Evolutionary conservation across 768 basidiomycete genomes (phyloP).

Genomic region (Mycena crocata): DNA sequence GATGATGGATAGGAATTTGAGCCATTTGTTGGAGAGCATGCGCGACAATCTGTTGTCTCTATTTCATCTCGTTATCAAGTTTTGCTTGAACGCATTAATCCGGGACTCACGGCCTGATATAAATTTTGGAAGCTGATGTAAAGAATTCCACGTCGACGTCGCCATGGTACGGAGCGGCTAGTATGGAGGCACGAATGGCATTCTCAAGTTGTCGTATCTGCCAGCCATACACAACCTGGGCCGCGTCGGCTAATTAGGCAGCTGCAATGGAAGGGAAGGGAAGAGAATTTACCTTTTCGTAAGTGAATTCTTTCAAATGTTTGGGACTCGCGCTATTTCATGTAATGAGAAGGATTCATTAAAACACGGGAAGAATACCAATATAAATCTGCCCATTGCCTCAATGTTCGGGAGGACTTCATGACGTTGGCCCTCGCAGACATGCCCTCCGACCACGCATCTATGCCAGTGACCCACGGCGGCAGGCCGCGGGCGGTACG

Average conservation of each 20-base stretch:
- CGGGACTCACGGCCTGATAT: conserved; percentile 64
- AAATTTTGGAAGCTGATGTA: conserved; percentile 59
- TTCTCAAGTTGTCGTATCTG: conserved; percentile 54
- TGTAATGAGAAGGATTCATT: conserved; percentile 8
- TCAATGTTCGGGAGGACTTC: conserved; percentile 69
- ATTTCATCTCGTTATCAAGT: not conserved
- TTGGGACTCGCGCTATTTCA: conserved; percentile 61
- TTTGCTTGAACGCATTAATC: not conserved
- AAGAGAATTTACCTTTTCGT: conserved; percentile 61
- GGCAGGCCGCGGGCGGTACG: conserved; percentile 61
- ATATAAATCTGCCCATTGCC: conserved; percentile 88
- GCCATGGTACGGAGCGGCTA: conserved; percentile 57
- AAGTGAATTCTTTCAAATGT: conserved; percentile 81
- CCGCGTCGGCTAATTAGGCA: conserved; percentile 1
- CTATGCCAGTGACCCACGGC: conserved; percentile 51
- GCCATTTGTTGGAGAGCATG: conserved; percentile 75
- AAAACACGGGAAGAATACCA: conserved; percentile 48
- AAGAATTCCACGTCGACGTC: conserved; percentile 63
- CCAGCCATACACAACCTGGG: conserved; percentile 58
- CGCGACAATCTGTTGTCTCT: conserved; percentile 70
- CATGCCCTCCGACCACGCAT: conserved; percentile 34
- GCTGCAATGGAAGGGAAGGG: not conserved
- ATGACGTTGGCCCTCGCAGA: conserved; percentile 43
- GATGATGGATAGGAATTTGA: conserved; percentile 76
- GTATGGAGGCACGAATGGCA: conserved; percentile 56